These are phyloP conservation scores for Ligustrum vulgare DNA, from an alignment of 257 asterid species.

Conservation along the genomic window DNA sequence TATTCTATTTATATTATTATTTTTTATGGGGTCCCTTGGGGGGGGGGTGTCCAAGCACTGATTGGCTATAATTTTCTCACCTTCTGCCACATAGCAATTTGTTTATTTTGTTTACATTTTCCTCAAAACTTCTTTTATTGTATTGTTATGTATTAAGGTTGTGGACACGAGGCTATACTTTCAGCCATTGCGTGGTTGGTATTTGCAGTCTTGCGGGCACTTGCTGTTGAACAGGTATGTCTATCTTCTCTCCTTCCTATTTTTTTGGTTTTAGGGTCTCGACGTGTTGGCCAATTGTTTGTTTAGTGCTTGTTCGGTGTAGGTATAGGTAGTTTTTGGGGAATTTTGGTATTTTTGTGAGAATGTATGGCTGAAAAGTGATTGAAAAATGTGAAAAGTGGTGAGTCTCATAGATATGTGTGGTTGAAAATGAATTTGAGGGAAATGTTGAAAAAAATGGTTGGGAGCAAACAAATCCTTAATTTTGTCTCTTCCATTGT, in stretches of 20 bases:
- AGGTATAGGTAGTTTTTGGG: too few relatives aligned
- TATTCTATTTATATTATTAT: not conserved
- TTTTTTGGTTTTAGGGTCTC: not conserved
- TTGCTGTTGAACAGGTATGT: constrained; percentile 59
- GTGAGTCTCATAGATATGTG: too few relatives aligned
- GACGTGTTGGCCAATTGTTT: not conserved
- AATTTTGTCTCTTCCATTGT: not conserved
- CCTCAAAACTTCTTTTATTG: not conserved
- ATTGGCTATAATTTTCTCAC: not conserved
- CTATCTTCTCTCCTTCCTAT: constrained; percentile 17
- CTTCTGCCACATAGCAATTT: not conserved
- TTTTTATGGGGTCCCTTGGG: not conserved
- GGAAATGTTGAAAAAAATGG: too few relatives aligned
- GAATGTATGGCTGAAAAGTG: too few relatives aligned
- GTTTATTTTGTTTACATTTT: not conserved
- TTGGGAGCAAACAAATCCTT: too few relatives aligned
- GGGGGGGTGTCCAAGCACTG: not conserved
- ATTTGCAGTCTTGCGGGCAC: constrained; percentile 78
- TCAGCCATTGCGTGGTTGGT: constrained; percentile 74
- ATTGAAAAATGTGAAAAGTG: too few relatives aligned
- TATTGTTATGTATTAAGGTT: constrained; percentile 35
- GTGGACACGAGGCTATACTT: constrained; percentile 54
- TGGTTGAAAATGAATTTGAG: too few relatives aligned
- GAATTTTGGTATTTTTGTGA: too few relatives aligned
- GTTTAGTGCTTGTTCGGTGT: not conserved